Percentiles rank a stretch among this genome's conserved stretches.
Conservation (phyloP, 2,329 filamentous ascomycete genomes). For the Trichothecium roseum region DNA sequence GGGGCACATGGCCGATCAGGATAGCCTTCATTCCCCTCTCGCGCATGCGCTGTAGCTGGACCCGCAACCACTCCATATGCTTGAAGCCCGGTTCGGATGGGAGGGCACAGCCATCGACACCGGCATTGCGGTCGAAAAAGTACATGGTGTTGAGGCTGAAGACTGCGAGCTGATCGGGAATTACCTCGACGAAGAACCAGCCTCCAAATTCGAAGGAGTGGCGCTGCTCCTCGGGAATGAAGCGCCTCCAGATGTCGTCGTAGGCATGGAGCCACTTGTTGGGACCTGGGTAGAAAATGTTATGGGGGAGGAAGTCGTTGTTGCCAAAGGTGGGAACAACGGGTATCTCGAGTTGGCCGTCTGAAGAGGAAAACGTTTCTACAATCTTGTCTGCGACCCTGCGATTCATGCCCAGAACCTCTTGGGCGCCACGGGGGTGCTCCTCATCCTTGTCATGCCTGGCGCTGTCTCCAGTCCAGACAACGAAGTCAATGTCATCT, state of each 20-base stretch:
- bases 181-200: slow-evolving; percentile 90
- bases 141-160: slow-evolving; percentile 95
- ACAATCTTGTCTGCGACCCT: slow-evolving; percentile 66
- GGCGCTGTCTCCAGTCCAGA: slow-evolving; percentile 88
- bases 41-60: slow-evolving; percentile 77
- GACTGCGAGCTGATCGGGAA: slow-evolving; percentile 74
- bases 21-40: slow-evolving; percentile 87
- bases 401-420: slow-evolving; percentile 72
- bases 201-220: slow-evolving; percentile 88
- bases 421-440: slow-evolving; percentile 61
- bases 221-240: slow-evolving; percentile 86
- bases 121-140: slow-evolving; percentile 88
- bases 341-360: slow-evolving; percentile 56
- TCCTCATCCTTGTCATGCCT: slow-evolving; percentile 81
- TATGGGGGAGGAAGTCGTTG: slow-evolving; percentile 95
- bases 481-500: slow-evolving; percentile 75
- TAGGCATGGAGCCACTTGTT: slow-evolving; percentile 79
- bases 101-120: slow-evolving; percentile 77
- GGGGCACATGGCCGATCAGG: slow-evolving; percentile 86
- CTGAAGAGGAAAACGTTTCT: slow-evolving; percentile 56
- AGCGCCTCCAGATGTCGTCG: slow-evolving; percentile 66
- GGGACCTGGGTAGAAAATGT: slow-evolving; percentile 77
- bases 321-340: slow-evolving; percentile 89
- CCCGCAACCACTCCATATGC: slow-evolving; percentile 90
- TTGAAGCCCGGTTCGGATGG: slow-evolving; percentile 80